Evolutionary conservation across 768 basidiomycete species (phyloP).

Genomic region (Leccinum ochraceum): DNA sequence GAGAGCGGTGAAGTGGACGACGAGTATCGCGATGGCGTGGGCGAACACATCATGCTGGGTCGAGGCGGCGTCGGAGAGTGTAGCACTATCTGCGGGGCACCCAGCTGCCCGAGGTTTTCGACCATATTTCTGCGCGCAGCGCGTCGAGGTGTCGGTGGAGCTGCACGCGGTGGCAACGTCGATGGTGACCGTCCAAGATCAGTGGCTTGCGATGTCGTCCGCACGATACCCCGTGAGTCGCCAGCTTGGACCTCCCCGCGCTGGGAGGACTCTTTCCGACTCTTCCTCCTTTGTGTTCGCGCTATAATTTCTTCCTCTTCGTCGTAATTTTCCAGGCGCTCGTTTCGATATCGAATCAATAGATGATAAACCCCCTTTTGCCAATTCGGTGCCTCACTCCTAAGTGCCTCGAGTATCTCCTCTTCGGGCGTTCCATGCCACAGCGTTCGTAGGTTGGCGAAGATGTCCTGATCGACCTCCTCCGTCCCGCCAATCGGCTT

Average conservation of each 20-base stretch:
- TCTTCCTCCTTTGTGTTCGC: slow-evolving; percentile 34
- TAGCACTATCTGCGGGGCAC: slow-evolving; percentile 27
- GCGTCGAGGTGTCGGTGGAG: slow-evolving; percentile 62
- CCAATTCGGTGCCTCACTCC: slow-evolving; percentile 74
- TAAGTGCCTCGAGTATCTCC: slow-evolving; percentile 69
- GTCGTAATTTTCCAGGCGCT: slow-evolving; percentile 71
- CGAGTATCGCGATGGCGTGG: slow-evolving; percentile 28
- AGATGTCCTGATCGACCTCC: slow-evolving; percentile 86
- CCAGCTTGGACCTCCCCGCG: slow-evolving; percentile 22
- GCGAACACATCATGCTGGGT: slow-evolving; percentile 19
- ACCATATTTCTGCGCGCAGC: slow-evolving; percentile 39
- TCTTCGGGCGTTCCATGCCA: slow-evolving; percentile 82
- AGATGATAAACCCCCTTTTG: slow-evolving; percentile 96
- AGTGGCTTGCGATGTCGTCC: slow-evolving; percentile 26
- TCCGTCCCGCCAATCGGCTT: slow-evolving; percentile 60
- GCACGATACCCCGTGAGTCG: slow-evolving; percentile 18
- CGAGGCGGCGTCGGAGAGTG: slow-evolving; percentile 30
- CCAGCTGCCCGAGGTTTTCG: slow-evolving; percentile 17
- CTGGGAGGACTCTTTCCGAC: slow-evolving; percentile 36
- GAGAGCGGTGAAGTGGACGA: slow-evolving; percentile 33
- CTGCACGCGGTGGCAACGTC: slow-evolving; percentile 52
- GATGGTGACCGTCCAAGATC: slow-evolving; percentile 34
- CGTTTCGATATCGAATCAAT: slow-evolving; percentile 79
- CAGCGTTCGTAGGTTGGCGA: slow-evolving; percentile 87
- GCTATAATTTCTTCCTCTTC: slow-evolving; percentile 58